Base-by-base conservation (phyloP, 2,329 filamentous ascomycete species). In the Sporothrix protearum region DNA sequence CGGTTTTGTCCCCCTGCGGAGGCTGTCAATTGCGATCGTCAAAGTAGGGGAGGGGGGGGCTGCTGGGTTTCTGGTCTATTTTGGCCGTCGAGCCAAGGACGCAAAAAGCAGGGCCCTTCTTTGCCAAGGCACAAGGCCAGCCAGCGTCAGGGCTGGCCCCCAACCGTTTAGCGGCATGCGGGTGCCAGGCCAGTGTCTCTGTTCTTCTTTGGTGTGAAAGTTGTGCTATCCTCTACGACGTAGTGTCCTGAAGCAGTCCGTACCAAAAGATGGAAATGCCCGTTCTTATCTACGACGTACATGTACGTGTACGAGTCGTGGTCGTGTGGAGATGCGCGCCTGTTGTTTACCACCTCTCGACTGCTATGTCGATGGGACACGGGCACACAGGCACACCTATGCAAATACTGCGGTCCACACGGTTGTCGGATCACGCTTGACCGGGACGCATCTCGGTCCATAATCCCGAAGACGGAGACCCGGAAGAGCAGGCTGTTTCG, bases 1-100 rank as follows among this genome's bases (percentile, higher is more conserved):
- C 42, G 42, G 14, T 47, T 47, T 47, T 19, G 1, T 51, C 45
- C 33, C 33, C 36, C 25, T 64, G 25, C 16, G 42, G 42, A 49
- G 19, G 45, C 25, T 25, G n/a, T 66, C 61, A 12, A 66, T 66
- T 66, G 63, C 8, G 63, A 66, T 66, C 63, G 42, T 66, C 63
- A 66, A 66, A 66, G 45, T 25, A 39, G 22, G 22, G 45, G 42
- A 39, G 22, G 22, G 25, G 45, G 25, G 39, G 22, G 49, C 28
- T 53, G 49, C 49, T 59, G 30, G 22, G 1, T 64, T 64, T 10
- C 9, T 4, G 36, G 59, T 45, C 33, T 63, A 47, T 47, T 30
- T 64, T n/a, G 63, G 47, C 63, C 25, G 42, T 22, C 10, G 14
- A 45, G 42, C 14, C 42, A 47, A 47, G 42, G 42, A 42, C 39